Base-by-base conservation (phyloP, 176 grass and related monocot genomes). In the Oryza coarctata region DNA sequence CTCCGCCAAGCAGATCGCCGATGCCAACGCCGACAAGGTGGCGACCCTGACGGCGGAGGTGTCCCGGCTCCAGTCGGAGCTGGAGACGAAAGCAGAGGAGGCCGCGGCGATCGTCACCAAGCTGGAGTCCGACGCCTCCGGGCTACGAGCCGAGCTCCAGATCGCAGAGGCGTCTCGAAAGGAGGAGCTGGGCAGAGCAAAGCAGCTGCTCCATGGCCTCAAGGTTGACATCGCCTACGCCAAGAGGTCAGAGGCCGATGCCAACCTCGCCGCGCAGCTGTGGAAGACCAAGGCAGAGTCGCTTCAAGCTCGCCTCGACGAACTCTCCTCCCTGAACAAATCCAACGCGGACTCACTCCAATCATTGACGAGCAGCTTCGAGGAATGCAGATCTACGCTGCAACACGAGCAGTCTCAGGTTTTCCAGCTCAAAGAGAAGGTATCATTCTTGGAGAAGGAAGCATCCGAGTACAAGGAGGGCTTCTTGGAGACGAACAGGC, bases 191-290 rank as follows among this genome's bases (percentile, higher is more conserved):
- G 38, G 14, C 57, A 50, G 64, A 67, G 69, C 80, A 82, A 89
- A 80, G 33, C 29, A 72, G 55, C 25, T 74, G 13, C 39, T 78
- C 4, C 74, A 94, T 47, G 87, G 75, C 38, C 90, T 97, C 81
- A 90, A 23, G 40, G 74, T 89, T 33, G 87, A 97, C 77, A 68
- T 94, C 15, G 86, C 85, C 22, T 85, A 87, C 78, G 80, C 87
- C 20, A 97, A 88, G 86, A 70, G 86, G 36, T 83, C 83, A 10
- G 85, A 94, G 68, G 86, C 83, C 20, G 90, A 97, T 55, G 84
- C 90, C 50, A 71, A 17, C 22, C 81, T 79, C 20, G 76, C 86
- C 36, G 74, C 83, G 1, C 77, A 89, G 17, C 80, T 87, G 47
- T 97, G 88, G 85, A 97, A 86, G 81, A 79, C 18, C 18, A 84